Percentiles rank a stretch among this genome's conserved stretches.
These are phyloP conservation scores for Tylopilus sp. DNA, from an alignment of 1,284 basidiomycete species.

Conservation along the genomic window DNA sequence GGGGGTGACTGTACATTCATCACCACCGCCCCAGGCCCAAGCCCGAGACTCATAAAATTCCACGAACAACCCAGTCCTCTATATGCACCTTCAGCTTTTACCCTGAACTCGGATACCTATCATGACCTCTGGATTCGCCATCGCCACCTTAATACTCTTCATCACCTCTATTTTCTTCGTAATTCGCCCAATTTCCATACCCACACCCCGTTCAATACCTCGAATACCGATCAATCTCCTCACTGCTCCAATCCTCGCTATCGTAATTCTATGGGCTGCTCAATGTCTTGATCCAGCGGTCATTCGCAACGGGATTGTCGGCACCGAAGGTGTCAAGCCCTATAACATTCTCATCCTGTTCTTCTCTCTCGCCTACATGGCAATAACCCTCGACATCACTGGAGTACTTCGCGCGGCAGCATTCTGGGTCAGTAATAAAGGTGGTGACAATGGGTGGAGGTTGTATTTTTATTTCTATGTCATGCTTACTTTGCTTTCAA, in stretches of 20 bases:
- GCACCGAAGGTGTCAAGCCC: conserved; percentile 83
- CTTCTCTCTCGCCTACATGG: conserved; percentile 93
- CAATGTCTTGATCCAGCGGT: conserved; percentile 74
- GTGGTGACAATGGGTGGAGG: conserved; percentile 75
- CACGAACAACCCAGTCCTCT: background rate
- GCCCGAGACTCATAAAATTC: background rate
- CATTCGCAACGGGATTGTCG: conserved; percentile 80
- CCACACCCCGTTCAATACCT: conserved; percentile 49
- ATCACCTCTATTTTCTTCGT: conserved; percentile 80
- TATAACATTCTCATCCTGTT: conserved; percentile 96
- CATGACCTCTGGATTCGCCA: conserved; percentile 62
- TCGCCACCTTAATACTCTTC: conserved; percentile 80
- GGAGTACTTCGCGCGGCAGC: conserved; percentile 91
- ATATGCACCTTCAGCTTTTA: background rate
- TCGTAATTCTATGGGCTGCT: conserved; percentile 82
- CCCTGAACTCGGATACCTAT: background rate
- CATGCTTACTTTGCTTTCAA: conserved; percentile 84
- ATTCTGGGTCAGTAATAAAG: conserved; percentile 86
- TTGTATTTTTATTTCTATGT: conserved; percentile 86
- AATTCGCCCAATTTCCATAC: conserved; percentile 71
- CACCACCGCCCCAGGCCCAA: background rate
- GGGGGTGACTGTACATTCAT: conserved; percentile 4
- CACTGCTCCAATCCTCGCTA: conserved; percentile 84
- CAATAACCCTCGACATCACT: conserved; percentile 92
- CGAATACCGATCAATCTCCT: conserved; percentile 72